These are phyloP conservation scores for Flaveria ramosissima DNA, from an alignment of 129 eudicot species.

Conservation along the genomic window DNA sequence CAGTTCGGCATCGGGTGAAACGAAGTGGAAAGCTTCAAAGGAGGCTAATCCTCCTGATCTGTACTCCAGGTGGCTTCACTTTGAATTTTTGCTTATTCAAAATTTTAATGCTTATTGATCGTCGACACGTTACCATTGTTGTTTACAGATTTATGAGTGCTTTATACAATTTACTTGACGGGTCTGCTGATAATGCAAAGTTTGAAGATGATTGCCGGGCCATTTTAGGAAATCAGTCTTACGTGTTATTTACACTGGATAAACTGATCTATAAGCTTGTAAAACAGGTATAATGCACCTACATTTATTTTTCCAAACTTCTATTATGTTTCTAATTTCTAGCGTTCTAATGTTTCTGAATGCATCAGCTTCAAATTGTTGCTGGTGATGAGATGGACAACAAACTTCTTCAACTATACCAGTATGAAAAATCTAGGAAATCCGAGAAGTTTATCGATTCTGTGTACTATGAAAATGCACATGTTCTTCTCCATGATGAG, in stretches of 20 bases:
- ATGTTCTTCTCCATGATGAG: slow-evolving; percentile 88
- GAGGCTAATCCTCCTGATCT: slow-evolving; percentile 59
- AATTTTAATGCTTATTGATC: slow-evolving; percentile 7
- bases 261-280: slow-evolving; percentile 88
- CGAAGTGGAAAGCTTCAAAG: slow-evolving; percentile 60
- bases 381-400: slow-evolving; percentile 80
- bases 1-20: slow-evolving; percentile 57
- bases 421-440: slow-evolving; percentile 76
- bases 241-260: slow-evolving; percentile 93
- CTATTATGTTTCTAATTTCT: background rate
- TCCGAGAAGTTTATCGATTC: slow-evolving; percentile 73
- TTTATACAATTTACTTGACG: slow-evolving; percentile 78
- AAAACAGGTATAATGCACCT: slow-evolving; percentile 61
- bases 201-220: slow-evolving; percentile 97
- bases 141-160: slow-evolving; percentile 77
- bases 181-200: slow-evolving; percentile 86
- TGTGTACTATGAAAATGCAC: slow-evolving; percentile 86
- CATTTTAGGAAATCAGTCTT: slow-evolving; percentile 90
- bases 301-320: background rate
- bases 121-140: slow-evolving; percentile 9
- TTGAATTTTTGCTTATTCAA: background rate
- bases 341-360: slow-evolving; percentile 11
- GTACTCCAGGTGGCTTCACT: slow-evolving; percentile 62
- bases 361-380: slow-evolving; percentile 85
- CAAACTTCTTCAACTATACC: slow-evolving; percentile 84